Conservation (phyloP, 2,329 filamentous ascomycete species). For the Sclerotinia borealis region DNA sequence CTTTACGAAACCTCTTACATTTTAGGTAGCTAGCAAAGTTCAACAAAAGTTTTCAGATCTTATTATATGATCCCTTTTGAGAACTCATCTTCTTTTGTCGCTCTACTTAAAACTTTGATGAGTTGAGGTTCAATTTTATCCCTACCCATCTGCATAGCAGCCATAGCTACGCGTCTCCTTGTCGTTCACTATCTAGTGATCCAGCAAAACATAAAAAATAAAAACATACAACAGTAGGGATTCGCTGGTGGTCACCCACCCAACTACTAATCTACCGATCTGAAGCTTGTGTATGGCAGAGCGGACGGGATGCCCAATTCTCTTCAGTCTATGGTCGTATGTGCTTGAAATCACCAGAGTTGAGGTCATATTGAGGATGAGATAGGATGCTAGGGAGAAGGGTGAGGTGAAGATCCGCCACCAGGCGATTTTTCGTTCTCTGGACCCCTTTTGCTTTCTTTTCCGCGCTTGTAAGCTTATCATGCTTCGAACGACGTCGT, state of each 20-base stretch:
- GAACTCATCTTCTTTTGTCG: neutral
- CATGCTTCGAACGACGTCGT: neutral
- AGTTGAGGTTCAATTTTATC: too few species aligned
- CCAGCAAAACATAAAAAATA: neutral
- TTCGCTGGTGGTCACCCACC: conserved; percentile 2
- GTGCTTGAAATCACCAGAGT: too few species aligned
- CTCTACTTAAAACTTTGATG: neutral
- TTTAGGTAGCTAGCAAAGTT: neutral
- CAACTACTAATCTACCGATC: conserved; percentile 5
- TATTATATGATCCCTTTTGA: neutral
- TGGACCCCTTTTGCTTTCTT: neutral
- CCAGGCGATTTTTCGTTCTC: neutral
- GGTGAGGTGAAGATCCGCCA: neutral
- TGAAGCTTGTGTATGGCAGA: conserved; percentile 1
- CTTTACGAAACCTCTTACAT: neutral
- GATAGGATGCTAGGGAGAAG: too few species aligned
- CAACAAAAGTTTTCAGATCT: neutral
- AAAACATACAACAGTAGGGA: neutral
- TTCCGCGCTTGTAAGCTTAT: too few species aligned
- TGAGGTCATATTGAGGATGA: neutral
- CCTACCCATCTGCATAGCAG: accelerated
- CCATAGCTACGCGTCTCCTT: too few species aligned
- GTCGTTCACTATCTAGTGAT: too few species aligned
- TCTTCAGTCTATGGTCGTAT: too few species aligned
- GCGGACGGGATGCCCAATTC: too few species aligned